phyloP scores from a whole-genome alignment of 768 basidiomycete species.

The Suillus brevipes region DNA sequence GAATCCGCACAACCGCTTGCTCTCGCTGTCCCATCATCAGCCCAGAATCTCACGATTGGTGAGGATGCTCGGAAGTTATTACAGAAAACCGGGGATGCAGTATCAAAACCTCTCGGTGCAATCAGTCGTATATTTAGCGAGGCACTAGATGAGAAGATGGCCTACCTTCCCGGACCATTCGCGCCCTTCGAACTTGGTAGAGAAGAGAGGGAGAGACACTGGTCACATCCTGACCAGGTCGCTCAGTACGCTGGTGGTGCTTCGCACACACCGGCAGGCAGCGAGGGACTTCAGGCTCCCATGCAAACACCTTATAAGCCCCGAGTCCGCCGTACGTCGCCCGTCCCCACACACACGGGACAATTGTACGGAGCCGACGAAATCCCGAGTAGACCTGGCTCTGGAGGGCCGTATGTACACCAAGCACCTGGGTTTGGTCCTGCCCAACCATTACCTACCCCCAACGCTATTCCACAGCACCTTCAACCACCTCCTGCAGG shows the following conservation, averaged over 20 bases:
- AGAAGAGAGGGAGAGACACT: conserved; percentile 42
- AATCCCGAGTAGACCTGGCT: conserved; percentile 36
- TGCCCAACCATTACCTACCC: conserved; percentile 36
- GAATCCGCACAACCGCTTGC: conserved; percentile 84
- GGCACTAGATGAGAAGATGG: conserved; percentile 70
- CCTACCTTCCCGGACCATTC: conserved; percentile 68
- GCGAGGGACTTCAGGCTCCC: conserved; percentile 25
- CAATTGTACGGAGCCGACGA: conserved; percentile 41
- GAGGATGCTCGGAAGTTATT: conserved; percentile 82
- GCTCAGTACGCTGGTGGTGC: conserved; percentile 28
- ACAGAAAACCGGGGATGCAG: conserved; percentile 87
- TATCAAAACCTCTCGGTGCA: conserved; percentile 88
- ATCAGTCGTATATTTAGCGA: conserved; percentile 87
- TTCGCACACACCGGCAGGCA: conserved; percentile 41
- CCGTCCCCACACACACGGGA: conserved; percentile 22
- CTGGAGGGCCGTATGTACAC: conserved; percentile 43
- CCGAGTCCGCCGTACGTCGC: conserved; percentile 59
- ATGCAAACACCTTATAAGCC: conserved; percentile 74
- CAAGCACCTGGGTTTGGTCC: conserved; percentile 51
- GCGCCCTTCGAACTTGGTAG: conserved; percentile 65
- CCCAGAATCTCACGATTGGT: conserved; percentile 29
- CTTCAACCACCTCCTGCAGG: conserved; percentile 44
- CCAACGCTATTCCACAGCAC: conserved; percentile 29
- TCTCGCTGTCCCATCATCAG: conserved; percentile 51
- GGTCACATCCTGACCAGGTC: conserved; percentile 41